Evolutionary conservation across 2,329 filamentous ascomycete genomes (phyloP).

Genomic region (Claviceps cyperi): DNA sequence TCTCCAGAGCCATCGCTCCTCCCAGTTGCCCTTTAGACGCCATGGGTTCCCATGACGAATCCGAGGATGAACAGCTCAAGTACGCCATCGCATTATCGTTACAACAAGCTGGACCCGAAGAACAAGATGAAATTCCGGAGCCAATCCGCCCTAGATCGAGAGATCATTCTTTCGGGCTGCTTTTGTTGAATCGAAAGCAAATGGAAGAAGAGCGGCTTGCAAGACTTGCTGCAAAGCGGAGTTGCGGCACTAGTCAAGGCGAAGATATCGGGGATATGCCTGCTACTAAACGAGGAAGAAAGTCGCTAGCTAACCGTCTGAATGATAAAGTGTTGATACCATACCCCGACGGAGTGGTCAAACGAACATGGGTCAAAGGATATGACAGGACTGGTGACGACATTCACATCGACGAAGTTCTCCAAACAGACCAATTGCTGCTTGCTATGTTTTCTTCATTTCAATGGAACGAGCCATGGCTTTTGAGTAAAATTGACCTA

Average conservation of each 20-base stretch:
- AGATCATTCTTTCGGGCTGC: conserved; percentile 20
- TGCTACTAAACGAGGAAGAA: conserved; percentile 12
- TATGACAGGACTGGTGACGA: conserved; percentile 50
- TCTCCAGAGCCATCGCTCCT: neutral
- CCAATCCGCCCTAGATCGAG: neutral
- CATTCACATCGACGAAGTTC: conserved; percentile 75
- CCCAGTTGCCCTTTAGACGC: neutral
- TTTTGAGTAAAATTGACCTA: conserved; percentile 55
- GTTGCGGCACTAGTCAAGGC: conserved; percentile 13
- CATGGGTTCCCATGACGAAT: conserved; percentile 18
- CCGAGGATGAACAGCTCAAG: conserved; percentile 45
- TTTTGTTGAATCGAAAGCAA: conserved; percentile 56
- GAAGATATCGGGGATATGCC: conserved; percentile 16
- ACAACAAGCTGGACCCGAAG: conserved; percentile 11
- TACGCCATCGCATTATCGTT: conserved; percentile 47
- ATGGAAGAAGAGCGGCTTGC: conserved; percentile 79
- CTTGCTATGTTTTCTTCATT: conserved; percentile 77
- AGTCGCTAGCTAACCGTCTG: conserved; percentile 6
- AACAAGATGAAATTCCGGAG: neutral
- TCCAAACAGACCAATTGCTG: conserved; percentile 57
- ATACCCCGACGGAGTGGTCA: conserved; percentile 50
- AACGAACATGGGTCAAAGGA: conserved; percentile 64
- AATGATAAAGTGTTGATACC: conserved; percentile 14
- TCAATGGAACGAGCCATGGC: conserved; percentile 72
- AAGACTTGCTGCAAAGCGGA: conserved; percentile 44